Base-by-base conservation (phyloP, 192 early-diverging fungal genomes). In the Entophlyctis luteolus region DNA sequence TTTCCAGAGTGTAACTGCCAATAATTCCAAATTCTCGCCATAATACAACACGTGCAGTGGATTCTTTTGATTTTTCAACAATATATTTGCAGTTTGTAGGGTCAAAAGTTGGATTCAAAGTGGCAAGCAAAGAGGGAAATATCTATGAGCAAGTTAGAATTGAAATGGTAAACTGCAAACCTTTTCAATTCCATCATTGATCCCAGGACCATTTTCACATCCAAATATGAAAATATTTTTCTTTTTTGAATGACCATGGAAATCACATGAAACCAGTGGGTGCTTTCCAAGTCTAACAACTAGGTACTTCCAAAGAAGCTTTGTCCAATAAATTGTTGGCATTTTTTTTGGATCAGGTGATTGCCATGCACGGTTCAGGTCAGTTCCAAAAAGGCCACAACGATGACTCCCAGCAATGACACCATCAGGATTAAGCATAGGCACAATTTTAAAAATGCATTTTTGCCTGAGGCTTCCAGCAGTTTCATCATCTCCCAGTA, bases 391-490 rank as follows among this genome's bases (percentile, higher is more conserved):
- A 18, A 84, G 58, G 8, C 75, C 77, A 48, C 77, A 79, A 23
- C 82, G 72, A 67, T 84, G 82, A 42, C 60, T 76, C 22, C 82
- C 82, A 20, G 79, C 77, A 28, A 84, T 71, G 2, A 79, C 79
- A 2, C 82, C 82, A 59, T 84, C 82, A 0, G 79, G 79, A 71
- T 81, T 81, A 3, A 84, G 72, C 82, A 84, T 84, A 4, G 82
- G 82, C 0, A 84, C 70, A 16, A 81, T 74, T 57, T 84, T 84
- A 55, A 84, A 81, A 18, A 84, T 56, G 54, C 75, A 79, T 20
- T 50, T 55, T 25, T 68, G 42, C 16, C 79, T 63, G n/a, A 84
- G 62, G 25, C 31, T 28, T 29, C 42, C 33, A 1, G 81, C 81
- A 14, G 47, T 67, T 27, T 77, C 73, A 8, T 66, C 67, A 52